Evolutionary conservation across 208 protist species (phyloP), one percentile per base, ranked within the genome.

Genomic region (Entamoeba moshkovskii): DNA sequence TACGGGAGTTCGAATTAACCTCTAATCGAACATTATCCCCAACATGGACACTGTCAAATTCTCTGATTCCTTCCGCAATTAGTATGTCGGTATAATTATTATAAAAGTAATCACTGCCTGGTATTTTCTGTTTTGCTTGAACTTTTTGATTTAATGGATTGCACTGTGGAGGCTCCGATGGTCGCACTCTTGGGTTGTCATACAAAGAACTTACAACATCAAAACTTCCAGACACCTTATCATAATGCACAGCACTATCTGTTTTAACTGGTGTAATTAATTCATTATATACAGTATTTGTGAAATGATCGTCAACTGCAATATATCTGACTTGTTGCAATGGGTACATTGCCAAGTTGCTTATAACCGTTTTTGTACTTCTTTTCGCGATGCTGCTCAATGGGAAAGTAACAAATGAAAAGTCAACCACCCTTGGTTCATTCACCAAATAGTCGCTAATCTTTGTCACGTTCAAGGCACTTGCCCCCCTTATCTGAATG

Each of bases 11-110:
- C 22, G 85, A 48, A 52, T 22, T 16, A 13, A 85, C 25, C n/a
- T 85, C 8, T 33, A 85, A 33, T 13, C 59, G 59, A 4, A 85
- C 59, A 38, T 85, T 85, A 38, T 85, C 59, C 13, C 18, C 59
- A 33, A 85, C 15, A 85, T 38, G 18, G 8, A 85, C n/a, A 93
- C 92, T 93, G n/a, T 52, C 52, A 29, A 29, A 4, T 22, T 45
- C 45, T 93, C 8, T 33, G 13, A 94, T 92, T 25, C 92, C 47
- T 92, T 92, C 29, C 45, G 92, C 48, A 15, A 94, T 25, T 33
- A 94, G 13, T 0, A 49, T 91, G 11, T 94, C 94, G 33, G 93
- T 91, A 66, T 66, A 94, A n/a, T 94, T 46, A 5, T 44, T 45
- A 93, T 94, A 94, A 18, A 48, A 85, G 2, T 85, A 52, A 42